phyloP scores from a whole-genome alignment of 768 basidiomycete species.

The Lactarius pseudohatsudake region DNA sequence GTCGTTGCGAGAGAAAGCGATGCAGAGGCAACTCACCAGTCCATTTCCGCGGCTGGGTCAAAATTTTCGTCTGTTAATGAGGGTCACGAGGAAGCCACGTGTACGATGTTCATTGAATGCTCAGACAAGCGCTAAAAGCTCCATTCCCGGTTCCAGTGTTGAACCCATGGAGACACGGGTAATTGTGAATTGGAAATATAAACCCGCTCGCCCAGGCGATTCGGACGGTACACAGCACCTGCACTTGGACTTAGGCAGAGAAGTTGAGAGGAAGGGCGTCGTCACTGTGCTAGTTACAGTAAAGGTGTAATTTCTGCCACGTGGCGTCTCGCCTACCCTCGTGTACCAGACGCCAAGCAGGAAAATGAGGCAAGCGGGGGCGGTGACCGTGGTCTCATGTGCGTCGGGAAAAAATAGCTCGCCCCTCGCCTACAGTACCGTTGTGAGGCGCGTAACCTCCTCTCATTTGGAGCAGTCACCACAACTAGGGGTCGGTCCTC shows the following conservation, averaged over 20 bases:
- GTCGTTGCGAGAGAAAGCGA: not conserved
- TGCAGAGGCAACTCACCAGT: constrained; percentile 36
- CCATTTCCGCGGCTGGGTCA: constrained; percentile 53
- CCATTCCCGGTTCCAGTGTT: no score
- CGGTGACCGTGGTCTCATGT: not conserved
- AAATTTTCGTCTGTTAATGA: no score
- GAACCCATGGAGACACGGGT: not conserved
- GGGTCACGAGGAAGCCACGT: not conserved
- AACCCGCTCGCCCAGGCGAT: not conserved
- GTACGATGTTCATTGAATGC: not conserved
- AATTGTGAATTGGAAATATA: no score
- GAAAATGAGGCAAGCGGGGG: not conserved
- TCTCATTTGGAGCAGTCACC: not conserved
- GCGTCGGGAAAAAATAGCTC: not conserved
- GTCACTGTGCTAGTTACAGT: no score
- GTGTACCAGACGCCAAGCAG: not conserved
- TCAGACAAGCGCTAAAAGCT: not conserved
- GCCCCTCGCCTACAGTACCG: not conserved
- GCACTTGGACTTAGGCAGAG: no score
- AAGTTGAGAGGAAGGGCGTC: no score
- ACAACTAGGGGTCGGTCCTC: not conserved
- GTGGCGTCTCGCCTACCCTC: not conserved
- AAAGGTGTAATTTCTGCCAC: not conserved
- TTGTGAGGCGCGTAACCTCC: not conserved
- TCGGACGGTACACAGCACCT: not conserved